Conservation (phyloP, 2,329 filamentous ascomycete genomes). For the Aspergillus quadrilineatus region DNA sequence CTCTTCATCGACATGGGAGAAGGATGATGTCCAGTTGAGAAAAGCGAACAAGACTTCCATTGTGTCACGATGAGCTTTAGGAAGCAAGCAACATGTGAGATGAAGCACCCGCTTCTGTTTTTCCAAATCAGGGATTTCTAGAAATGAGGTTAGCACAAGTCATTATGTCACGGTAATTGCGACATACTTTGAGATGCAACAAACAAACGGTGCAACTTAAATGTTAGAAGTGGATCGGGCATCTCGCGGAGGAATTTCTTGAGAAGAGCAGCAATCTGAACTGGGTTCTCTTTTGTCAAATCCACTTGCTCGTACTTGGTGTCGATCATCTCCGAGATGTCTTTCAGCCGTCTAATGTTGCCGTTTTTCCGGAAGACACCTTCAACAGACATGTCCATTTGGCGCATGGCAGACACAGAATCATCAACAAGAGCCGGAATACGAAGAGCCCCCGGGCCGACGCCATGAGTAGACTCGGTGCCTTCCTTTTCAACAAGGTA, state of each 20-base stretch:
- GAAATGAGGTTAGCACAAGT: conserved; percentile 3
- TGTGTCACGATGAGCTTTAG: conserved; percentile 87
- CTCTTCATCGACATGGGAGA: conserved; percentile 96
- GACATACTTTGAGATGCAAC: conserved; percentile 76
- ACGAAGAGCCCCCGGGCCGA: conserved; percentile 84
- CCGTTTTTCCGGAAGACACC: conserved; percentile 99
- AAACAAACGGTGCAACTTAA: conserved; percentile 90
- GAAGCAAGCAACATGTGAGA: conserved; percentile 85
- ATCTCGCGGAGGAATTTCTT: conserved; percentile 95
- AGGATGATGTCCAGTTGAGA: conserved; percentile 95
- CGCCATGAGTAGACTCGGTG: conserved; percentile 95
- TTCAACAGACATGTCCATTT: conserved; percentile 98
- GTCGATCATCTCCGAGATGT: conserved; percentile 83
- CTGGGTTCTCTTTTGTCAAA: conserved; percentile 82
- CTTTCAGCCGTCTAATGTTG: conserved; percentile 91
- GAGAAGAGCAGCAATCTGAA: conserved; percentile 87
- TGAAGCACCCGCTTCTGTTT: conserved; percentile 83
- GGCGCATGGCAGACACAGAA: conserved; percentile 88
- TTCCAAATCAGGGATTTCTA: conserved; percentile 75
- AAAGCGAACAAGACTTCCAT: conserved; percentile 95
- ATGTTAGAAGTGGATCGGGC: conserved; percentile 89
- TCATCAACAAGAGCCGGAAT: conserved; percentile 96
- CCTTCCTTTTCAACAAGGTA: conserved; percentile 88
- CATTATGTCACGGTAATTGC: not conserved
- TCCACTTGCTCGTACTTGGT: conserved; percentile 81